Evolutionary conservation across 2,329 filamentous ascomycete genomes (phyloP).

Genomic region (Pseudopithomyces maydicus): DNA sequence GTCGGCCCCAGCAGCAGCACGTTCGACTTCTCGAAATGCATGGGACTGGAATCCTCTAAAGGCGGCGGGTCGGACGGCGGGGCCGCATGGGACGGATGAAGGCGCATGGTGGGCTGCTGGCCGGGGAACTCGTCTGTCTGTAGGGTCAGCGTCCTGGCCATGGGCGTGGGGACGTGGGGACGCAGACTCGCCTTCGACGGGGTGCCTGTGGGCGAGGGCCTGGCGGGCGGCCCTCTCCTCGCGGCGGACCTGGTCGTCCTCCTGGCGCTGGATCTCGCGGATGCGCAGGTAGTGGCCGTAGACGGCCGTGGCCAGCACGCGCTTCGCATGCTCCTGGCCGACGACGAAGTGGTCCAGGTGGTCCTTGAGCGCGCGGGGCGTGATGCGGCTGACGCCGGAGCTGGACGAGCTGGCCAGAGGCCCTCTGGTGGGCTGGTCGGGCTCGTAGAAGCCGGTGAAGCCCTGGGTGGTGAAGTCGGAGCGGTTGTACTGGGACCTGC

Average conservation of each 20-base stretch:
- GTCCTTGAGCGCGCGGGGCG: conserved; percentile 75
- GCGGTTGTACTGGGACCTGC: conserved; percentile 58
- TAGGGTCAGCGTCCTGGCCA: conserved; percentile 28
- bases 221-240: conserved; percentile 72
- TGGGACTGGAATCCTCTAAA: conserved; percentile 60
- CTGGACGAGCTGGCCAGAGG: conserved; percentile 65
- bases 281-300: conserved; percentile 97
- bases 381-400: conserved; percentile 63
- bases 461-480: conserved; percentile 68
- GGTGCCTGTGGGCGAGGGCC: conserved; percentile 72
- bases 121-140: conserved; percentile 69
- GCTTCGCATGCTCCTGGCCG: conserved; percentile 92
- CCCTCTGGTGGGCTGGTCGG: conserved; percentile 64
- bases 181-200: conserved; percentile 69
- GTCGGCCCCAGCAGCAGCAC: conserved; percentile 88
- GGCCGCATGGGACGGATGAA: conserved; percentile 30
- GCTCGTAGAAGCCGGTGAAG: conserved; percentile 67
- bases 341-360: conserved; percentile 96
- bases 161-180: conserved; percentile 15
- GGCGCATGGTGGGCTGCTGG: conserved; percentile 59
- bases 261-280: conserved; percentile 73
- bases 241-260: conserved; percentile 78
- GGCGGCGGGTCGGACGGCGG: conserved; percentile 42
- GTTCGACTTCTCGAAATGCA: conserved; percentile 95
- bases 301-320: conserved; percentile 87